Conservation (phyloP, 176 grass and related monocot species). For the Oryza punctata region DNA sequence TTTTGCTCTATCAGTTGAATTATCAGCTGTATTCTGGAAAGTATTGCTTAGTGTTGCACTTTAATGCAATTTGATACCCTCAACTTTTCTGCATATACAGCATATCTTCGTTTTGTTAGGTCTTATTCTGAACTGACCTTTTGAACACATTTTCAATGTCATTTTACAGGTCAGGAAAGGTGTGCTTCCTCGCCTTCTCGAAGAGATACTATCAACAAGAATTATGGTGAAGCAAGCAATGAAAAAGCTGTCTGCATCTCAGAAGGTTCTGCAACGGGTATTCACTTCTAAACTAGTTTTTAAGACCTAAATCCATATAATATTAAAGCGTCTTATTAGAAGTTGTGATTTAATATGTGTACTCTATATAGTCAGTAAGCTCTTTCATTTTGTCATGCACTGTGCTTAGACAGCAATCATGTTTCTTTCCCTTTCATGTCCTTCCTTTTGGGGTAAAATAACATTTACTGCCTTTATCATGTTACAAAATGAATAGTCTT, state of each 20-base stretch:
- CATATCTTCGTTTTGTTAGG: conserved; percentile 8
- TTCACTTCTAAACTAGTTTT: conserved; percentile 31
- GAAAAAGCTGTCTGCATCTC: conserved; percentile 75
- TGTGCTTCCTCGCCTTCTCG: conserved; percentile 73
- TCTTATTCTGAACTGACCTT: conserved; percentile 7
- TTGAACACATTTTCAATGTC: conserved; percentile 29
- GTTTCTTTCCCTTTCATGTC: conserved; percentile 20
- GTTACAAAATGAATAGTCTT: conserved; percentile 11
- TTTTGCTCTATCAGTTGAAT: conserved; percentile 19
- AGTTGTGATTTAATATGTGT: background rate
- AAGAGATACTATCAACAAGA: conserved; percentile 93
- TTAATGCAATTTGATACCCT: background rate
- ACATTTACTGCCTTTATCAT: background rate
- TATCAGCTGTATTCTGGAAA: conserved; percentile 35
- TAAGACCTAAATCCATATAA: conserved; percentile 23
- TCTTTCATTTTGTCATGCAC: background rate
- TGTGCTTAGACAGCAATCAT: background rate
- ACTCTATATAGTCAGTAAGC: background rate
- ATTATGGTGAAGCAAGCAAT: conserved; percentile 96
- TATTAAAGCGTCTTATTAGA: conserved; percentile 15
- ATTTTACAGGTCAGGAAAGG: conserved; percentile 88
- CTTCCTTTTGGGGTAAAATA: background rate
- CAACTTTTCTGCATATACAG: background rate
- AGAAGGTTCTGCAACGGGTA: conserved; percentile 90
- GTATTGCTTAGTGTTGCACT: conserved; percentile 24